Base-by-base conservation (phyloP, 2,329 filamentous ascomycete species). In the Colletotrichum sp. region DNA sequence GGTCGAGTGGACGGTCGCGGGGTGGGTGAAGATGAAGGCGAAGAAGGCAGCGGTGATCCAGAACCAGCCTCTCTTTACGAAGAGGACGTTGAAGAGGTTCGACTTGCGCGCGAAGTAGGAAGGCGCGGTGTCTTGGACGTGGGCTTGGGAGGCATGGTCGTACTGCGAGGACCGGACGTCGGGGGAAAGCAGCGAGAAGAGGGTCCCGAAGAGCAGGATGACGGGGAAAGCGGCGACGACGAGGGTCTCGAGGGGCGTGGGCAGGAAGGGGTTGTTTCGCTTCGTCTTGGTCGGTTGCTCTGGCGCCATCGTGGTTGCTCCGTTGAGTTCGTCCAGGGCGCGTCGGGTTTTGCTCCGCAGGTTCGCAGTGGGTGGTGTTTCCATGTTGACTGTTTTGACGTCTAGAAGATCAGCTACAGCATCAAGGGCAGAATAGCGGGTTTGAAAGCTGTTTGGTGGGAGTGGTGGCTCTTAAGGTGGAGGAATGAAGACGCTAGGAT, bases 51-150 rank as follows among this genome's bases (percentile, higher is more conserved):
- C 81, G 0, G 94, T 95, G 34, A 95, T 92, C 97, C 97, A 99
- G 64, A 93, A 90, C 97, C 97, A 99, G 75, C 96, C 96, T 68
- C 94, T 88, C 87, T 99, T 99, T 80, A 99, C 97, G 81, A 98
- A 99, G 79, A 95, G 90, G 61, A 94, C 84, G 82, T 99, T 99
- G 89, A 98, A 94, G 66, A 98, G 79, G 85, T 99, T 99, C 82
- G 92, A 90, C 85, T 99, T 99, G 78, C 93, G 93, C 61, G 97
- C 96, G 82, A 99, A 99, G 87, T 98, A 99, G 81, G 90, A 93
- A 4, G 94, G 94, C 65, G 93, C 90, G 54, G 83, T 81, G 83
- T 86, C 84, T 61, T 87, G 88, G 5, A 87, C 83, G 83, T 94
- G 93, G 15, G 93, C 89, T 80, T 95, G 93, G 29, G 88, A 83